phyloP scores from a whole-genome alignment of 78 protist genomes.

The Thecamonas trahens region DNA sequence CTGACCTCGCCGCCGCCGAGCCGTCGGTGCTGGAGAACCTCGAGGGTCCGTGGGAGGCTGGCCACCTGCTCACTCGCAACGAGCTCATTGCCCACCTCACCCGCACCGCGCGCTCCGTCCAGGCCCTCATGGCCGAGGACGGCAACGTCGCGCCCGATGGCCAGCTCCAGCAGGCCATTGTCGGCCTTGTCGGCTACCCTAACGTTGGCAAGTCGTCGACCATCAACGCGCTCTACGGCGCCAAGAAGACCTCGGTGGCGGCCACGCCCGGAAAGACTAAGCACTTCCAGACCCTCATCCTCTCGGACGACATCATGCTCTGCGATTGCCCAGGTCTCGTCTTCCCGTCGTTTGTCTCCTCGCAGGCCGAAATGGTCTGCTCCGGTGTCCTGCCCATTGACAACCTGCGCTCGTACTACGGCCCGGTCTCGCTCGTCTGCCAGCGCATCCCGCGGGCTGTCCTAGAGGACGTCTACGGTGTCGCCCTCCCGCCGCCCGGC shows the following conservation, averaged over 20 bases:
- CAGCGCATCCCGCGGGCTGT: slow-evolving; percentile 41
- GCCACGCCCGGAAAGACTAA: slow-evolving; percentile 98
- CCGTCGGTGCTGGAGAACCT: not conserved
- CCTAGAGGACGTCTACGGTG: slow-evolving; percentile 45
- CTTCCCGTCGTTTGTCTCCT: slow-evolving; percentile 79
- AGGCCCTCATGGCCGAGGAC: no score
- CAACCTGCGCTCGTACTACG: slow-evolving; percentile 46
- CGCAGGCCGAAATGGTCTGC: slow-evolving; percentile 71
- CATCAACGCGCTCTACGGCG: slow-evolving; percentile 82
- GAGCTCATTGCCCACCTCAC: not conserved
- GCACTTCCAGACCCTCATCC: slow-evolving; percentile 91
- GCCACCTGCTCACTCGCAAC: not conserved
- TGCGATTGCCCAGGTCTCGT: slow-evolving; percentile 98
- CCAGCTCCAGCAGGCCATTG: not conserved
- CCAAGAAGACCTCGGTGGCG: slow-evolving; percentile 81
- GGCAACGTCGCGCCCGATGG: no score
- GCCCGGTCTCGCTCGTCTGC: slow-evolving; percentile 7
- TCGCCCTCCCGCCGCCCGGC: not conserved
- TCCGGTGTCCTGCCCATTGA: slow-evolving; percentile 90
- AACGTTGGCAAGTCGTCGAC: slow-evolving; percentile 96
- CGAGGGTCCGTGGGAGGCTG: no score
- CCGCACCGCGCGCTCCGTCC: no score
- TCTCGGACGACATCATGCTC: slow-evolving; percentile 45
- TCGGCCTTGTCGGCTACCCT: slow-evolving; percentile 97
- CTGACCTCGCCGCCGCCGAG: not conserved